Conservation (phyloP, 176 grass and related monocot species). For the bread wheat (Triticum aestivum) region DNA sequence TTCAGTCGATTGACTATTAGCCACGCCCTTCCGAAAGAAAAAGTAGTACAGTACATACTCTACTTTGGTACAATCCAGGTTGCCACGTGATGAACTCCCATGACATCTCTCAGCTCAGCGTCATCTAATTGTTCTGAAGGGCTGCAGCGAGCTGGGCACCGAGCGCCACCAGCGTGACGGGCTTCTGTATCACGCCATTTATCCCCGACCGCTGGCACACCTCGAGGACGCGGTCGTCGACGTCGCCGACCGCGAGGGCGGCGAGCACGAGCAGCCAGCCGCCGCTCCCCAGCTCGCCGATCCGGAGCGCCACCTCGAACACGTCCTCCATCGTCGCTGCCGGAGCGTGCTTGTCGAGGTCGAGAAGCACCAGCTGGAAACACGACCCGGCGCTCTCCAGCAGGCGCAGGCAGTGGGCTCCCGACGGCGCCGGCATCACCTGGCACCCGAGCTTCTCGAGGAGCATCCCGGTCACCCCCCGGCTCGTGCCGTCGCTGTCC, state of each 20-base stretch:
- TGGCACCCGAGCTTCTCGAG: constrained; percentile 74
- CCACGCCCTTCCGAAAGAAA: too few species aligned
- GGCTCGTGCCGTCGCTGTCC: constrained; percentile 36
- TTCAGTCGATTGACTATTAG: too few species aligned
- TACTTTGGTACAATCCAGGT: neutral
- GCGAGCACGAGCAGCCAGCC: constrained; percentile 60
- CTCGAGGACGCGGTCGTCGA: constrained; percentile 43
- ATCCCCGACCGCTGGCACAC: constrained; percentile 67
- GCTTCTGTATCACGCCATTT: constrained; percentile 79
- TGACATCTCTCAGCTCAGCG: neutral
- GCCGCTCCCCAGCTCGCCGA: constrained; percentile 55
- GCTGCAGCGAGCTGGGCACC: constrained; percentile 79
- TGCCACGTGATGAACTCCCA: neutral
- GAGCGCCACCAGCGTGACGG: constrained; percentile 56
- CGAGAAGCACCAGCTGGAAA: constrained; percentile 74
- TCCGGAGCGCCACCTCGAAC: constrained; percentile 49
- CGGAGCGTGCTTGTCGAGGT: constrained; percentile 42
- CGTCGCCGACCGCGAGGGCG: constrained; percentile 43
- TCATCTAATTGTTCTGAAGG: constrained; percentile 64
- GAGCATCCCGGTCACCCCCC: constrained; percentile 63
- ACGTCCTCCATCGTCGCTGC: constrained; percentile 38
- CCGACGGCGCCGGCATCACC: constrained; percentile 52
- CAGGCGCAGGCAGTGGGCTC: constrained; percentile 50
- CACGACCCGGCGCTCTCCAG: constrained; percentile 29
- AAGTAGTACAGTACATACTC: too few species aligned